Evolutionary conservation across 2,329 filamentous ascomycete genomes (phyloP).

Genomic region (Fusarium dlaminii): DNA sequence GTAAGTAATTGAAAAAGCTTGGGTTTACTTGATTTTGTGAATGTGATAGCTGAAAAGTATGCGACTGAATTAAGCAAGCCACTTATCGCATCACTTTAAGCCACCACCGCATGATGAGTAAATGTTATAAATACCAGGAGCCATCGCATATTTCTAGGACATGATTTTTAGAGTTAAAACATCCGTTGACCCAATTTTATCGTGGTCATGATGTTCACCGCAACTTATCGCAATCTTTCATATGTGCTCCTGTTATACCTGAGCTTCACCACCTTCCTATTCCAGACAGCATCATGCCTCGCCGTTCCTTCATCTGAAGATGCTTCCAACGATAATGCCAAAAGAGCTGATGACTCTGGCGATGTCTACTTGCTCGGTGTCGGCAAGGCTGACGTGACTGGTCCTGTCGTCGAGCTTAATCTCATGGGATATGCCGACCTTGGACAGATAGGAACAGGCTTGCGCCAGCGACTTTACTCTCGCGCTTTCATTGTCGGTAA

Average conservation of each 20-base stretch:
- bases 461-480: neutral
- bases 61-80: neutral
- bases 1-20: neutral
- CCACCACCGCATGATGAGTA: neutral
- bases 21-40: neutral
- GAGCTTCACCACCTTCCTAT: neutral
- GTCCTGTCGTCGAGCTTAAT: slow-evolving; percentile 10
- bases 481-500: neutral
- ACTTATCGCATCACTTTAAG: neutral
- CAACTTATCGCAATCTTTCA: neutral
- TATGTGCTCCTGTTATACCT: neutral
- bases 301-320: neutral
- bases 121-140: neutral
- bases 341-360: neutral
- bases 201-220: neutral
- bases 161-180: neutral
- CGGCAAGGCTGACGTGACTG: slow-evolving; percentile 6
- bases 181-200: neutral
- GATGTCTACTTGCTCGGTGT: neutral
- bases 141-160: fast-evolving
- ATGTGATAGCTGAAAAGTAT: neutral
- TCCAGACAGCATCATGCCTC: neutral
- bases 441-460: neutral
- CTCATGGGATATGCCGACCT: slow-evolving; percentile 14
- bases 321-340: fast-evolving